These are phyloP conservation scores for Mycena latifolia DNA, from an alignment of 768 basidiomycete genomes.

Conservation along the genomic window DNA sequence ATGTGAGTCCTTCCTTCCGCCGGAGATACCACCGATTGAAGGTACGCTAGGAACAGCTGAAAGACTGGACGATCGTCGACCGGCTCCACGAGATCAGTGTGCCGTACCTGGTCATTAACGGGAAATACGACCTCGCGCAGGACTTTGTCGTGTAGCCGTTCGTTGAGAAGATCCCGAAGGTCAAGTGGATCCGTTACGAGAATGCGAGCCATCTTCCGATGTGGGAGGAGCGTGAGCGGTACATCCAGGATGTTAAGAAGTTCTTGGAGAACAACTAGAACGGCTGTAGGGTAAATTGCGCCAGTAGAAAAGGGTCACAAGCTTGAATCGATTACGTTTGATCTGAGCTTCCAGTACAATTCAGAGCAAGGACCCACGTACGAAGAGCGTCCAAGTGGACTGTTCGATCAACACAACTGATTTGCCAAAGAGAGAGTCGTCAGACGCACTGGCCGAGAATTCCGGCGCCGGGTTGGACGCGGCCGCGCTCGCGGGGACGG, in stretches of 20 bases:
- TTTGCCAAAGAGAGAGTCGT: too few relatives aligned
- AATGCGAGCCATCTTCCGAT: slow-evolving; percentile 58
- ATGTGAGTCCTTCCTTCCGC: slow-evolving; percentile 41
- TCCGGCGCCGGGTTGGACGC: slow-evolving; percentile 31
- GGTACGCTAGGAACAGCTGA: slow-evolving; percentile 42
- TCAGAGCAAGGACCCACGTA: too few relatives aligned
- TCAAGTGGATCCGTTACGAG: slow-evolving; percentile 58
- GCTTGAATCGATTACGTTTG: too few relatives aligned
- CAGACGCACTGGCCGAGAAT: too few relatives aligned
- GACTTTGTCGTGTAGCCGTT: slow-evolving; percentile 53
- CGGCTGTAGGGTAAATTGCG: too few relatives aligned
- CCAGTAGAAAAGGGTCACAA: too few relatives aligned
- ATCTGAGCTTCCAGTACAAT: too few relatives aligned
- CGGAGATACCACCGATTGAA: too few relatives aligned
- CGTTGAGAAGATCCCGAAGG: slow-evolving; percentile 52
- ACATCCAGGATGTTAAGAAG: slow-evolving; percentile 49
- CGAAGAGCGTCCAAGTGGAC: too few relatives aligned
- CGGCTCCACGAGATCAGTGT: slow-evolving; percentile 52
- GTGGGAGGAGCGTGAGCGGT: slow-evolving; percentile 57
- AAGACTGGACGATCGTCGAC: slow-evolving; percentile 61
- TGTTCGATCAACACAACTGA: too few relatives aligned
- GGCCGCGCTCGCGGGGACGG: slow-evolving; percentile 31
- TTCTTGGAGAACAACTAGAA: too few relatives aligned
- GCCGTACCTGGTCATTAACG: slow-evolving; percentile 57
- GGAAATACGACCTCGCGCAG: slow-evolving; percentile 54